Percentiles rank a stretch among this genome's conserved stretches.
These are phyloP conservation scores for Mycena belliarum DNA, from an alignment of 768 basidiomycete species.

Conservation along the genomic window DNA sequence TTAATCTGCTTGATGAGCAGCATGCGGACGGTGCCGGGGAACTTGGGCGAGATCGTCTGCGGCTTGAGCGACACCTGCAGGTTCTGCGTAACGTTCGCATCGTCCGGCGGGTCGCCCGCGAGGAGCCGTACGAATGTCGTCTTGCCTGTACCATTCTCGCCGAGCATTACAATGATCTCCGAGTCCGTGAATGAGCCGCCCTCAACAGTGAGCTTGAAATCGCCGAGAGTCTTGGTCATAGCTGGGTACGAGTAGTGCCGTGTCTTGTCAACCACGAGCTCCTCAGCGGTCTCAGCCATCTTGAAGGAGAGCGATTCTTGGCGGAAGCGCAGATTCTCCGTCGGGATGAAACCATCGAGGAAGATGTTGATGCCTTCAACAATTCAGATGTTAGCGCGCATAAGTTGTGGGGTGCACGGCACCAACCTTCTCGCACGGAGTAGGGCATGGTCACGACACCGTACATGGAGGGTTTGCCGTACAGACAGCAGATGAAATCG, in stretches of 20 bases:
- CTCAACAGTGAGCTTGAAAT: constrained; percentile 94
- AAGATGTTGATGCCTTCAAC: constrained; percentile 99
- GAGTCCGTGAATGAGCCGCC: constrained; percentile 94
- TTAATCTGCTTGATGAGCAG: constrained; percentile 93
- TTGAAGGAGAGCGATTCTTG: constrained; percentile 96
- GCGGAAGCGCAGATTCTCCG: constrained; percentile 97
- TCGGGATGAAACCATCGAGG: constrained; percentile 97
- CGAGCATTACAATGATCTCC: constrained; percentile 98
- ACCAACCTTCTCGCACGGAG: constrained; percentile 91
- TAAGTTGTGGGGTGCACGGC: neutral
- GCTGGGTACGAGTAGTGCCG: constrained; percentile 88
- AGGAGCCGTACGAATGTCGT: constrained; percentile 96
- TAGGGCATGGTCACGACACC: constrained; percentile 99
- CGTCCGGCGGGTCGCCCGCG: constrained; percentile 90
- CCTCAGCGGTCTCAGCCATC: constrained; percentile 96
- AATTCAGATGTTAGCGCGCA: neutral
- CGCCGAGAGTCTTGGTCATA: constrained; percentile 96
- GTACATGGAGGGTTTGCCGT: constrained; percentile 96
- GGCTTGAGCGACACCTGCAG: constrained; percentile 95
- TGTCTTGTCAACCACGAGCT: constrained; percentile 82
- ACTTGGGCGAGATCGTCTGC: constrained; percentile 97
- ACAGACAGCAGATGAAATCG: constrained; percentile 96
- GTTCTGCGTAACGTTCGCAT: constrained; percentile 77
- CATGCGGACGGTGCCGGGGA: constrained; percentile 96
- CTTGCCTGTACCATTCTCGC: constrained; percentile 99